Evolutionary conservation across 257 asterid genomes (phyloP).

Genomic region (Solanum pennellii): DNA sequence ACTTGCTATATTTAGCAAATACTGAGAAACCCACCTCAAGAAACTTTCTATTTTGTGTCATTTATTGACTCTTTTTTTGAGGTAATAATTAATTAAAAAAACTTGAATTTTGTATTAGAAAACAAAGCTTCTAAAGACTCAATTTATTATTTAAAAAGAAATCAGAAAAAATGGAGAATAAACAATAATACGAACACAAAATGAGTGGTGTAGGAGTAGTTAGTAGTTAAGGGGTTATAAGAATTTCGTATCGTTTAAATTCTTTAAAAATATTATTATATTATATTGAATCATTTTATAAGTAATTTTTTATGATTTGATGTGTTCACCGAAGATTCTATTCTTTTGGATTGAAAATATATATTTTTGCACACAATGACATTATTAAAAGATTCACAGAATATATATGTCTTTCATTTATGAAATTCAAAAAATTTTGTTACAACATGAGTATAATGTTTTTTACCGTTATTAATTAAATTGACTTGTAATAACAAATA

Average conservation of each 20-base stretch:
- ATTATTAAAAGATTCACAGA: not conserved
- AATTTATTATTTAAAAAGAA: too few species aligned
- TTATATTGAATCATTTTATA: accelerated
- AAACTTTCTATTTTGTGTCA: not conserved
- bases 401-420: not conserved
- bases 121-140: not conserved
- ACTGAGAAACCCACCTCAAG: not conserved
- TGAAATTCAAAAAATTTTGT: not conserved
- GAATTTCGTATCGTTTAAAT: not conserved
- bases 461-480: not conserved
- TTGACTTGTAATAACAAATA: not conserved
- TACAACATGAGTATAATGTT: not conserved
- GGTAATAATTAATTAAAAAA: not conserved
- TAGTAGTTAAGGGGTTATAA: not conserved
- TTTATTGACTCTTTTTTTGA: not conserved
- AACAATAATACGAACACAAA: not conserved
- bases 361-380: not conserved
- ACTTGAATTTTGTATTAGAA: not conserved
- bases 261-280: not conserved
- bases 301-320: not conserved
- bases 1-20: not conserved
- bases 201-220: not conserved
- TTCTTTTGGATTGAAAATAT: not conserved
- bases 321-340: not conserved
- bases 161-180: not conserved